Conservation (phyloP, 768 basidiomycete species). For the Boletus subparvulus region DNA sequence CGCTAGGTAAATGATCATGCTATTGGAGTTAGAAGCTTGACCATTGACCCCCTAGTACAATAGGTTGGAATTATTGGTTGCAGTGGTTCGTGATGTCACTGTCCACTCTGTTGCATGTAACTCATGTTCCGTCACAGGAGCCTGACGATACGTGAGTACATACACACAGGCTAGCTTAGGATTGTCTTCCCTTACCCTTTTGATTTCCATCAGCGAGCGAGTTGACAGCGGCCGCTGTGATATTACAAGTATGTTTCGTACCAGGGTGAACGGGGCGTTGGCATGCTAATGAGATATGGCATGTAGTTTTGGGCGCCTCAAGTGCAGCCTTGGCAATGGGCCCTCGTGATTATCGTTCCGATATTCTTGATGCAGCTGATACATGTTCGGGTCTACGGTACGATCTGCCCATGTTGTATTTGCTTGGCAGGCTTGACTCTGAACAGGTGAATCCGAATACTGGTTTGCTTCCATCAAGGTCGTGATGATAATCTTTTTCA, state of each 20-base stretch:
- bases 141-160: conserved; percentile 38
- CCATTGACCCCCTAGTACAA: neutral
- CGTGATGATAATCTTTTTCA: conserved; percentile 58
- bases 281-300: neutral
- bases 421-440: neutral
- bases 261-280: neutral
- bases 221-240: conserved; percentile 56
- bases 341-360: conserved; percentile 53
- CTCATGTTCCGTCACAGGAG: conserved; percentile 28
- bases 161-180: neutral
- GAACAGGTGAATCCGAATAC: conserved; percentile 56
- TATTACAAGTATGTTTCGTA: conserved; percentile 38
- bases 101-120: neutral
- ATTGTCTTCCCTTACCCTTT: conserved; percentile 10
- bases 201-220: conserved; percentile 45
- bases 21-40: neutral
- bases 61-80: conserved; percentile 61
- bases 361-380: conserved; percentile 54
- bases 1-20: conserved; percentile 39
- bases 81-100: conserved; percentile 37
- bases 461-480: conserved; percentile 69
- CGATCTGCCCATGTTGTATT: neutral
- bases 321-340: conserved; percentile 55
- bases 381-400: conserved; percentile 56
- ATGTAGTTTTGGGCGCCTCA: conserved; percentile 45